Evolutionary conservation across 306 rosid species (phyloP).

Genomic region (Quercus ilex): DNA sequence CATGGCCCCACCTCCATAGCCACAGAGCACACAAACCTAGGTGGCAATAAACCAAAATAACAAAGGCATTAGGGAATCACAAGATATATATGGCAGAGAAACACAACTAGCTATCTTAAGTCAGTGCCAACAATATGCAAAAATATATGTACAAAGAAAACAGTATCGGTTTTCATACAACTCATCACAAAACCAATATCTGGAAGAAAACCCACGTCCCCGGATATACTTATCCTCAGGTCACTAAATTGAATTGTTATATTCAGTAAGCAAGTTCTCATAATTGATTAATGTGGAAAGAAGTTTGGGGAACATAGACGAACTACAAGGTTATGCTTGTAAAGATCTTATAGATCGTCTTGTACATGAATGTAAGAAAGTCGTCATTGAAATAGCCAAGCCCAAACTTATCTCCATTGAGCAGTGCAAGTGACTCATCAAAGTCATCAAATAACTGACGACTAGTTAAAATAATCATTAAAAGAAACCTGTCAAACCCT

Average conservation of each 20-base stretch:
- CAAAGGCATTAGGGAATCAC: neutral
- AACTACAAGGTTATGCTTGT: neutral
- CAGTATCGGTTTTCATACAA: neutral
- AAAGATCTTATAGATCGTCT: neutral
- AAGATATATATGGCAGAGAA: neutral
- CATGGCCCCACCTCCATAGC: constrained; percentile 82
- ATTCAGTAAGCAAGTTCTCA: neutral
- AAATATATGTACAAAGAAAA: neutral
- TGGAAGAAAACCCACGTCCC: neutral
- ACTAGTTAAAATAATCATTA: no score
- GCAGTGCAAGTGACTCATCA: no score
- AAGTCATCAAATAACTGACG: no score
- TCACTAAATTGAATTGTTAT: neutral
- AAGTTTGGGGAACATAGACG: neutral
- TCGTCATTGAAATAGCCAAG: neutral
- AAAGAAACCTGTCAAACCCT: no score
- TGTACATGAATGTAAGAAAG: neutral
- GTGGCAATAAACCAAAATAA: neutral
- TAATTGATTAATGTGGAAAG: neutral
- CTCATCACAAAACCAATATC: neutral
- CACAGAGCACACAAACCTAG: constrained; percentile 71
- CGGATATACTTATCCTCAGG: neutral
- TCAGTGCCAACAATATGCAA: neutral
- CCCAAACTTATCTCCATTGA: neutral
- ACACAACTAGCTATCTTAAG: neutral